Base-by-base conservation (phyloP, 163 green algal genomes). In the Scenedesmus sp. region DNA sequence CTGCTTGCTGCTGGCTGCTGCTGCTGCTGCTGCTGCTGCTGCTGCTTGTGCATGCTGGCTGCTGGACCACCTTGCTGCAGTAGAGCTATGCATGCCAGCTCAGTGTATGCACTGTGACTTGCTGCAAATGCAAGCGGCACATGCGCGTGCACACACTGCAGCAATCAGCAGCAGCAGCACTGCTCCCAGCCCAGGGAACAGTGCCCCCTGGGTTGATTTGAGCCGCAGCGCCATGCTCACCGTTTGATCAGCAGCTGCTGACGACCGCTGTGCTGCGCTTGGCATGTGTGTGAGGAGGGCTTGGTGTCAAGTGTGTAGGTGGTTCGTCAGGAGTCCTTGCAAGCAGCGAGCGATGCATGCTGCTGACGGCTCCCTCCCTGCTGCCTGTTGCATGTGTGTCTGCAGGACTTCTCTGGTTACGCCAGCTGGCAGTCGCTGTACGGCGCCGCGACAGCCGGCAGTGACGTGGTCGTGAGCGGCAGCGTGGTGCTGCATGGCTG, bases 401-500 rank as follows among this genome's bases (percentile, higher is more conserved):
- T 84, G 68, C 46, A 84, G 85, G 84, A 83, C 24, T 33, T 35
- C 0, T 79, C 46, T 7, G 20, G 16, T 12, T 79, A 78, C 20
- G 16, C 20, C 1, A 49, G n/a, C 33, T 90, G 86, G 86, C 73
- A 90, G 86, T 43, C 72, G 7, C 40, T 90, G 86, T 90, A 81
- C 7, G 43, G 68, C 13, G 3, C 46, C 12, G 86, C 86, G 15
- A 79, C 72, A 6, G 7, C 42, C 24, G 4, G n/a, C 26, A 85
- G 30, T 30, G 86, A 90, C 18, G 51, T 90, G 46, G 68, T 33
- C 26, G 59, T 90, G 7, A 56, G 68, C 51, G 7, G 20, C 68
- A 76, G 15, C 2, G 73, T 90, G 1, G 72, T 90, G 72, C 86
- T 90, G 44, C 22, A 85, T 37, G 86, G 86, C 49, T 90, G 86